Conservation (phyloP, 352 stramenopile genomes). For the Globisporangium cystogenes region DNA sequence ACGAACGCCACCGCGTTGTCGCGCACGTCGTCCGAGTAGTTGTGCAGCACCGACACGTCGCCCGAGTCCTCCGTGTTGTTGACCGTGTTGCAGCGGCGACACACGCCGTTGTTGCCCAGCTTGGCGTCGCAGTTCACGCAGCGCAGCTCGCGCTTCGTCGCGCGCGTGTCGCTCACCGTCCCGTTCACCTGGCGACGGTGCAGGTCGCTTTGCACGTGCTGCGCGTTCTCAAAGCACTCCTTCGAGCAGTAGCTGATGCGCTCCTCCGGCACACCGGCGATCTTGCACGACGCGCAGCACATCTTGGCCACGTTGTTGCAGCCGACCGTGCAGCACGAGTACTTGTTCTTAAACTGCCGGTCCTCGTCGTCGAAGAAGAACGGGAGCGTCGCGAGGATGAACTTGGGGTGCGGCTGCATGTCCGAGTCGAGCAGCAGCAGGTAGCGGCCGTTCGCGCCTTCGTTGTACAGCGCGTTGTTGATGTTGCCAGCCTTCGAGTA, state of each 20-base stretch:
- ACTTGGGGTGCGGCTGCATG: conserved; percentile 85
- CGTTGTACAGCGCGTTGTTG: conserved; percentile 88
- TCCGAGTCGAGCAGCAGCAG: conserved; percentile 77
- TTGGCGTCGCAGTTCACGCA: conserved; percentile 74
- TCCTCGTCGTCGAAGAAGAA: conserved; percentile 89
- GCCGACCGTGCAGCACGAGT: conserved; percentile 62
- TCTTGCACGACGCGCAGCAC: conserved; percentile 84
- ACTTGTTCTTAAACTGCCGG: conserved; percentile 54
- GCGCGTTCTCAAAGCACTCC: conserved; percentile 81
- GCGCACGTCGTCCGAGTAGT: conserved; percentile 76
- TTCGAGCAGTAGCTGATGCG: conserved; percentile 85
- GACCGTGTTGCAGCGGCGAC: conserved; percentile 70
- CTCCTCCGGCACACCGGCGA: conserved; percentile 74
- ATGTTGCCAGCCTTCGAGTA: conserved; percentile 88
- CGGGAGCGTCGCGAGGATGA: conserved; percentile 68
- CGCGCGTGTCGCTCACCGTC: conserved; percentile 64
- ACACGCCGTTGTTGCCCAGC: conserved; percentile 66
- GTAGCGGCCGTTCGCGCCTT: conserved; percentile 77
- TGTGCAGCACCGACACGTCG: conserved; percentile 58
- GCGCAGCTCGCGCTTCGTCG: conserved; percentile 62
- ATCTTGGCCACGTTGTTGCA: conserved; percentile 82
- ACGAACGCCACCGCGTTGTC: conserved; percentile 80
- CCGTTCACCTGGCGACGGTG: conserved; percentile 82
- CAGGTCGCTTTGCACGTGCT: conserved; percentile 71
- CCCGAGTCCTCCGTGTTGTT: conserved; percentile 20